Conservation (phyloP, 441 rosid genomes). For the Gossypium trilobum region DNA sequence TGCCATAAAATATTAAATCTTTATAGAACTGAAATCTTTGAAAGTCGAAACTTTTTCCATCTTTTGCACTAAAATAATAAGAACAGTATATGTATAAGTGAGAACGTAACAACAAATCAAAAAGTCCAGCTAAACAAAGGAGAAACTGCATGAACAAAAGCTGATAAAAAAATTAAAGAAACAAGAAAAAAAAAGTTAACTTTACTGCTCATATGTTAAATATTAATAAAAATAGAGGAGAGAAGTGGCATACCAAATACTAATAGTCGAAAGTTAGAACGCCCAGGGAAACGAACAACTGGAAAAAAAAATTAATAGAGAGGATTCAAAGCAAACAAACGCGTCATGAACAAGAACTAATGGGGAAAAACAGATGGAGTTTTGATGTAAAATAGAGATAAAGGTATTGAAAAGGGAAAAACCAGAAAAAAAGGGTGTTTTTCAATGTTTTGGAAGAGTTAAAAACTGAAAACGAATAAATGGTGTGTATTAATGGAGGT, state of each 20-base stretch:
- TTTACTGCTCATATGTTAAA: not conserved
- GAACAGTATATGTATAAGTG: not conserved
- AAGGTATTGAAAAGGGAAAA: not conserved
- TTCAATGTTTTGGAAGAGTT: not conserved
- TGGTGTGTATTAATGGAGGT: not conserved
- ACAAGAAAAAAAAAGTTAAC: not conserved
- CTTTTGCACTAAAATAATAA: not conserved
- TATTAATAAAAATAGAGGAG: not conserved
- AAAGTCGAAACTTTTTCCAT: not conserved
- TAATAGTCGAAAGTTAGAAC: not conserved
- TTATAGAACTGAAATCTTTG: not conserved
- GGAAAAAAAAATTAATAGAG: not conserved
- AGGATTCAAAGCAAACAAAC: not conserved
- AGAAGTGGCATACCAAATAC: not conserved
- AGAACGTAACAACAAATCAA: not conserved
- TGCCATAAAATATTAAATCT: not conserved
- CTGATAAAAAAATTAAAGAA: not conserved
- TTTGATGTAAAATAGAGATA: not conserved
- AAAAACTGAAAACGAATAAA: not conserved
- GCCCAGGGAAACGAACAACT: not conserved
- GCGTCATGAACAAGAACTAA: not conserved
- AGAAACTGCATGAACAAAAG: not conserved
- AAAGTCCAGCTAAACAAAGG: not conserved
- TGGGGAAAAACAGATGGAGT: not conserved
- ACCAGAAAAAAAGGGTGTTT: not conserved